Percentiles rank a stretch among this genome's conserved stretches.
Evolutionary conservation across 345 rosid genomes (phyloP).

Genomic region (Populus deltoides): DNA sequence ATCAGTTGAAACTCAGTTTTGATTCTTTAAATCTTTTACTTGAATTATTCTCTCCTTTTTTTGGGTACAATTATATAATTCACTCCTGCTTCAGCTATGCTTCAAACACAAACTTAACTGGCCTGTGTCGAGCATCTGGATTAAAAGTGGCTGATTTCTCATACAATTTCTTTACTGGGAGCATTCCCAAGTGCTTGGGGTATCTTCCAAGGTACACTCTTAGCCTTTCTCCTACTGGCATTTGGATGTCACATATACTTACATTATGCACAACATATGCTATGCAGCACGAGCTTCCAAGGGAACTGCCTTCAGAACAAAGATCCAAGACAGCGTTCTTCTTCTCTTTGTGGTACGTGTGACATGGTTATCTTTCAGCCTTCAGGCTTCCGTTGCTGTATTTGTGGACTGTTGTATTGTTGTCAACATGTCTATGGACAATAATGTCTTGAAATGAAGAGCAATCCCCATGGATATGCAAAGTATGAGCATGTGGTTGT

Average conservation of each 20-base stretch:
- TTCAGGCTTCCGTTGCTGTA: neutral
- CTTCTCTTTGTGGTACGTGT: slow-evolving; percentile 62
- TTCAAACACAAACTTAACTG: slow-evolving; percentile 51
- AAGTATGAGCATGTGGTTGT: neutral
- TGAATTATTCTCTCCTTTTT: neutral
- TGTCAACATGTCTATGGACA: neutral
- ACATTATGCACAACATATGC: neutral
- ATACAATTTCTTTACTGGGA: slow-evolving; percentile 77
- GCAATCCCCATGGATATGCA: neutral
- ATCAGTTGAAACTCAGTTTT: neutral
- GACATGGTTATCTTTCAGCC: slow-evolving; percentile 5
- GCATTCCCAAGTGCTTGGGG: slow-evolving; percentile 79
- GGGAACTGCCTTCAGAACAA: slow-evolving; percentile 77
- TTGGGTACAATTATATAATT: neutral
- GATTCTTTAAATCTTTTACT: neutral
- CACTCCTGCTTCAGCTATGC: slow-evolving; percentile 49
- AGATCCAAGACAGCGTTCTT: slow-evolving; percentile 66
- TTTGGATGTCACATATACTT: slow-evolving; percentile 5
- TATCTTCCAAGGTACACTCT: slow-evolving; percentile 66
- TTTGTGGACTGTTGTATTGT: neutral
- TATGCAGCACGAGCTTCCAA: slow-evolving; percentile 74
- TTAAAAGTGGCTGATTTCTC: slow-evolving; percentile 81
- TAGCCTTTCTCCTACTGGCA: neutral
- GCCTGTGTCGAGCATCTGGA: slow-evolving; percentile 70
- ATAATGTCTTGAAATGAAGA: neutral